phyloP scores from a whole-genome alignment of 129 eudicot species.

The Flaveria robusta region DNA sequence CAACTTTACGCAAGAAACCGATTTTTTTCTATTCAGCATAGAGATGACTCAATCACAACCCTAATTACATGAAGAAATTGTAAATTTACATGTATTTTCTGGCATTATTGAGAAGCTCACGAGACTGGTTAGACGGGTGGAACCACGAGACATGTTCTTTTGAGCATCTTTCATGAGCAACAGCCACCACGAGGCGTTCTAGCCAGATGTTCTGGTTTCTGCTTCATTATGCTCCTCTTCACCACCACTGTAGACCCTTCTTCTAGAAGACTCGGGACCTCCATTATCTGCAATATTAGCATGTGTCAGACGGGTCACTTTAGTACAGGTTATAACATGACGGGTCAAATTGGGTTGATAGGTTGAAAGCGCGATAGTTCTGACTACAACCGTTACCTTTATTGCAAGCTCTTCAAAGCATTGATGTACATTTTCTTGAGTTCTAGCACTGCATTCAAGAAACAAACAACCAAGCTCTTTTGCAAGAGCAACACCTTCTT shows the following conservation, averaged over 20 bases:
- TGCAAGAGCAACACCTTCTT: slow-evolving; percentile 87
- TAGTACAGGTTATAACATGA: neutral
- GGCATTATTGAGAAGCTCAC: slow-evolving; percentile 21
- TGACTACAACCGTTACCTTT: slow-evolving; percentile 49
- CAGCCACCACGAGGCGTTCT: slow-evolving; percentile 48
- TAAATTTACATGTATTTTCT: slow-evolving; percentile 34
- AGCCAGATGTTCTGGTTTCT: slow-evolving; percentile 63
- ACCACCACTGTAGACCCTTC: slow-evolving; percentile 76
- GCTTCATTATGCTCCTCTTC: slow-evolving; percentile 74
- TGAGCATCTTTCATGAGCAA: slow-evolving; percentile 48
- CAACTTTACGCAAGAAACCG: slow-evolving; percentile 45
- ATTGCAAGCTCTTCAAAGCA: slow-evolving; percentile 87
- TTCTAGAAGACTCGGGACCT: slow-evolving; percentile 85
- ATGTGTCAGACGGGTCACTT: neutral
- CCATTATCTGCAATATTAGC: slow-evolving; percentile 68
- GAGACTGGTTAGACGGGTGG: slow-evolving; percentile 2
- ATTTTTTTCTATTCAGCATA: neutral
- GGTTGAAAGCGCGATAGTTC: neutral
- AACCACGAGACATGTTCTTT: slow-evolving; percentile 5
- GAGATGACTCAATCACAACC: slow-evolving; percentile 34
- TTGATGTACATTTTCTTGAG: slow-evolving; percentile 75
- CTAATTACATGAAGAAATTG: slow-evolving; percentile 20
- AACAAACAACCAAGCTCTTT: slow-evolving; percentile 86
- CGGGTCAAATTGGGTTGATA: neutral
- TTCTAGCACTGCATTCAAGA: slow-evolving; percentile 86